Conservation (phyloP, 257 asterid genomes). For the Forsythia viridissima region DNA sequence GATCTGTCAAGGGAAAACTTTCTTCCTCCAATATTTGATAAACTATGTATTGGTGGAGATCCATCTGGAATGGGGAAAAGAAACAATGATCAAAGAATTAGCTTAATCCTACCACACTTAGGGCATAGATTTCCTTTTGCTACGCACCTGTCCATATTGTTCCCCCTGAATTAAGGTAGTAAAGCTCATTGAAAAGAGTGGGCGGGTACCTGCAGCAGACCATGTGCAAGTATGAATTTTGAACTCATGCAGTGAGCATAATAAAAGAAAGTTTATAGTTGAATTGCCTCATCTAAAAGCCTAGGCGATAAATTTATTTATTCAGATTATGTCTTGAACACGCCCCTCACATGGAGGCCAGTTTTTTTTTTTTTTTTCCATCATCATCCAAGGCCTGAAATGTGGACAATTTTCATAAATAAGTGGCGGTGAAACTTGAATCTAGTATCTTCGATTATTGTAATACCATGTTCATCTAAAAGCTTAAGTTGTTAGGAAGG, state of each 20-base stretch:
- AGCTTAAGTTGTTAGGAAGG: neutral
- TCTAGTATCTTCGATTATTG: neutral
- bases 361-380: neutral
- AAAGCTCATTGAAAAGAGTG: slow-evolving; percentile 95
- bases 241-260: slow-evolving; percentile 17
- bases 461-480: neutral
- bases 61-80: slow-evolving; percentile 60
- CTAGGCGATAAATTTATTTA: neutral
- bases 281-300: neutral
- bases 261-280: slow-evolving; percentile 17
- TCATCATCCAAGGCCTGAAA: neutral
- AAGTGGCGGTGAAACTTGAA: neutral
- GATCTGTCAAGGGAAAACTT: slow-evolving; percentile 64
- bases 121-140: slow-evolving; percentile 13
- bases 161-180: slow-evolving; percentile 91
- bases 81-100: neutral
- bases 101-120: slow-evolving; percentile 18
- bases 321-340: neutral
- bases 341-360: neutral
- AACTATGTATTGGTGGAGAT: slow-evolving; percentile 66
- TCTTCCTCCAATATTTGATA: slow-evolving; percentile 54
- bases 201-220: slow-evolving; percentile 73
- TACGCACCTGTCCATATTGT: slow-evolving; percentile 93
- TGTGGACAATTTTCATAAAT: neutral
- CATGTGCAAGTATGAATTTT: slow-evolving; percentile 25